Conservation (phyloP, 192 early-diverging fungal species). For the Nowakowskiella sp. region DNA sequence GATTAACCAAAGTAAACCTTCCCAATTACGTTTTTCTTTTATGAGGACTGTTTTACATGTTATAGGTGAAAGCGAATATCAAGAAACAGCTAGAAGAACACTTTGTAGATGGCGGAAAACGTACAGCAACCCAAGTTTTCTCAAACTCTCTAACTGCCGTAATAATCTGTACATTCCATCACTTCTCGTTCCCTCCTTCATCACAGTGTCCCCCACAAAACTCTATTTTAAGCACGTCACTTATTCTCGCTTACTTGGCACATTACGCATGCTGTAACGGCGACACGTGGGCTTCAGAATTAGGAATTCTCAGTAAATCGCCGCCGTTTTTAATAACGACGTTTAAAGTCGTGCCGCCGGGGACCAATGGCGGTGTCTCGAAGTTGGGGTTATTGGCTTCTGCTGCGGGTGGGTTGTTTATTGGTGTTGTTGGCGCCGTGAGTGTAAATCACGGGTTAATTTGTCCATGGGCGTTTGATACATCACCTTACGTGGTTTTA, state of each 20-base stretch:
- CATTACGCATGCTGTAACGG: slow-evolving; percentile 60
- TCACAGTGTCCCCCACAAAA: neutral
- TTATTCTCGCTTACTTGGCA: slow-evolving; percentile 46
- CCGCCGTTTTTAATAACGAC: slow-evolving; percentile 81
- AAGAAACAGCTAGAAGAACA: slow-evolving; percentile 33
- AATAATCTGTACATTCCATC: slow-evolving; percentile 30
- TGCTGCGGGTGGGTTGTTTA: slow-evolving; percentile 59
- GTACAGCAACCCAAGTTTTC: slow-evolving; percentile 52
- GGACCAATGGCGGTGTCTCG: slow-evolving; percentile 84
- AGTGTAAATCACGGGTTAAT: slow-evolving; percentile 25
- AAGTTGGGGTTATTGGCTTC: slow-evolving; percentile 68
- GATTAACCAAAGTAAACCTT: slow-evolving; percentile 41
- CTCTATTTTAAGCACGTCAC: slow-evolving; percentile 27
- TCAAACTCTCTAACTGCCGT: slow-evolving; percentile 43
- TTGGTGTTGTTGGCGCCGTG: slow-evolving; percentile 56
- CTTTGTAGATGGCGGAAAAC: slow-evolving; percentile 37
- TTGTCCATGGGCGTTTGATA: slow-evolving; percentile 19
- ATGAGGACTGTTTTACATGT: neutral
- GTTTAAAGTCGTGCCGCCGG: slow-evolving; percentile 68
- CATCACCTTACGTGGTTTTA: slow-evolving; percentile 34
- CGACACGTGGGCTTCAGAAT: slow-evolving; percentile 81
- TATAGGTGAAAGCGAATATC: slow-evolving; percentile 10
- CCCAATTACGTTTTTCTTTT: neutral
- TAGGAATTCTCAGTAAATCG: slow-evolving; percentile 68
- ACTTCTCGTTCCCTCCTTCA: slow-evolving; percentile 14